phyloP scores from a whole-genome alignment of 2,329 filamentous ascomycete genomes.

The Aureobasidium uvarum region DNA sequence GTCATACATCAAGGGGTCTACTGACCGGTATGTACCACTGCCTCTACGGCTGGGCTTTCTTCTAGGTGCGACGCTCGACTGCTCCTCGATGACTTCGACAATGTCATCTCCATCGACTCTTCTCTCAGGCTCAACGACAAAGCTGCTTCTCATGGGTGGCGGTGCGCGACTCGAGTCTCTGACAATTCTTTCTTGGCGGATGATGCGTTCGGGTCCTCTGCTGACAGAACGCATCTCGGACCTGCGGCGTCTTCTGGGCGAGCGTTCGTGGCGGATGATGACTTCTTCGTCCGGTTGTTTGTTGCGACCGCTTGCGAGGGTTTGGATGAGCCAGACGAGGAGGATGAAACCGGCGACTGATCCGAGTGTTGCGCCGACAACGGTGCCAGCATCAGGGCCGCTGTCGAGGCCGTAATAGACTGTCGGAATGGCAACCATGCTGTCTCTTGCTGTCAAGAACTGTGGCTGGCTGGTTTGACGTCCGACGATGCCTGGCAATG shows the following conservation, averaged over 20 bases:
- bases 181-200: constrained; percentile 39
- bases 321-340: constrained; percentile 52
- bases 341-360: constrained; percentile 55
- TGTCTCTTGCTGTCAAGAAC: constrained; percentile 25
- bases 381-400: constrained; percentile 56
- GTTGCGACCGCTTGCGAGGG: constrained; percentile 38
- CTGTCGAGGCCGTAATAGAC: constrained; percentile 57
- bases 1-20: constrained; percentile 45
- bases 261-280: constrained; percentile 32
- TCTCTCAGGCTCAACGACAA: constrained; percentile 48
- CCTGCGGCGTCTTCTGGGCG: constrained; percentile 35
- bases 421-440: constrained; percentile 55
- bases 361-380: constrained; percentile 61
- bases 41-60: constrained; percentile 41
- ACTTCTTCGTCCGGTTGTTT: constrained; percentile 37
- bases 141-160: constrained; percentile 29
- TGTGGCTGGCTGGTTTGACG: constrained; percentile 13
- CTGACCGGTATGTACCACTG: constrained; percentile 50
- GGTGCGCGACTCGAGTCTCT: constrained; percentile 33
- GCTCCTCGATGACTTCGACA: constrained; percentile 60
- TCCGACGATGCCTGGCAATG: constrained; percentile 17
- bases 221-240: constrained; percentile 37
- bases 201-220: constrained; percentile 38
- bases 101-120: constrained; percentile 53
- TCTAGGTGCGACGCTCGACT: constrained; percentile 45